phyloP scores from a whole-genome alignment of 371 early-diverging fungal species.

The Catenaria anguillulae region DNA sequence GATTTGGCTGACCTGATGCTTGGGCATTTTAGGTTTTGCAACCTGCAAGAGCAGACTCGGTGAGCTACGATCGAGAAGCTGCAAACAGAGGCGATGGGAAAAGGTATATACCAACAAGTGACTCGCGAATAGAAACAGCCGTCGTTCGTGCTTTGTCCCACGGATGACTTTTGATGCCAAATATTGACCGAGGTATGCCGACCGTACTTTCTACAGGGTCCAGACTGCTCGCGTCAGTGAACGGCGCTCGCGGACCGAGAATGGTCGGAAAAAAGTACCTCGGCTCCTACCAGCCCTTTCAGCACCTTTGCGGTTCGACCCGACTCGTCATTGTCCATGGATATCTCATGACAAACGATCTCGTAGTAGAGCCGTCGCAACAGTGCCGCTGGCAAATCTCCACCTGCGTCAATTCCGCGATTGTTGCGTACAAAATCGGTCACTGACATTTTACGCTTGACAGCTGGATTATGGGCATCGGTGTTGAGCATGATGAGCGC shows the following conservation, averaged over 20 bases:
- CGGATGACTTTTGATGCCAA: not conserved
- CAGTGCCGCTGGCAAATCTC: slow-evolving; percentile 9
- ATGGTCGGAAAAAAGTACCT: not conserved
- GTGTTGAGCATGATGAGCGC: slow-evolving; percentile 16
- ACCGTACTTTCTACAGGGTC: not conserved
- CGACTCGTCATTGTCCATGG: slow-evolving; percentile 9
- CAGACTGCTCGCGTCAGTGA: not conserved
- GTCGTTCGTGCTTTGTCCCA: not conserved
- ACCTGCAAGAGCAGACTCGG: not conserved
- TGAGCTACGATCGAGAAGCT: not conserved
- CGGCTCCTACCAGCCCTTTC: not conserved
- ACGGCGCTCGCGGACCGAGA: not conserved
- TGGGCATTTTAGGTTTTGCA: not conserved
- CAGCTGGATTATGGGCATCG: slow-evolving; percentile 14
- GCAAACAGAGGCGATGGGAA: not conserved
- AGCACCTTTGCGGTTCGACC: not conserved
- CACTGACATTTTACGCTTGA: slow-evolving; percentile 13
- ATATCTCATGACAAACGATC: slow-evolving; percentile 9
- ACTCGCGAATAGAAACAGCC: not conserved
- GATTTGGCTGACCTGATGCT: not conserved
- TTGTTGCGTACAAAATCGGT: slow-evolving; percentile 13
- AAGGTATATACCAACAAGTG: not conserved
- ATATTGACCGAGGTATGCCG: not conserved
- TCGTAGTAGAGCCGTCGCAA: slow-evolving; percentile 8
- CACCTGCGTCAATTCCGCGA: slow-evolving; percentile 11